phyloP scores from a whole-genome alignment of 73 alveolate species.

The Breviolum minutum region DNA sequence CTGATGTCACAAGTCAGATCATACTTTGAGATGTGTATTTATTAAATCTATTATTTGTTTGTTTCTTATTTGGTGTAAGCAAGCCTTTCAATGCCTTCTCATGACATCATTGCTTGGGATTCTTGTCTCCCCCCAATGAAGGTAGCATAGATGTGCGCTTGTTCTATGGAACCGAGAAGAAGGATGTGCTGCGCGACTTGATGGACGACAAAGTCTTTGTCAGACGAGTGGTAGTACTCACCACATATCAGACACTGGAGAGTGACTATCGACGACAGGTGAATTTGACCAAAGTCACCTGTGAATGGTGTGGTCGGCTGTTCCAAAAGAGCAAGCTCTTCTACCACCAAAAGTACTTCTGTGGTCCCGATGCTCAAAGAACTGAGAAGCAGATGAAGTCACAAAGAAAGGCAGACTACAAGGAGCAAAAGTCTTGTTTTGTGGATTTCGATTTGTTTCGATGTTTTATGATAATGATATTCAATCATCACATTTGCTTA shows the following conservation, averaged over 20 bases:
- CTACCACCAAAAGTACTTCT: conserved; percentile 63
- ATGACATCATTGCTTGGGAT: background rate
- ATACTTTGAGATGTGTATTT: background rate
- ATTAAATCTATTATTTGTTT: background rate
- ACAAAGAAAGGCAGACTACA: conserved; percentile 75
- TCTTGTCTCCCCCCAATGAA: background rate
- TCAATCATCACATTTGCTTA: too few relatives aligned
- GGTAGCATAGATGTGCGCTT: conserved; percentile 76
- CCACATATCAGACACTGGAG: conserved; percentile 88
- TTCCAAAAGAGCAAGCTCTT: conserved; percentile 46
- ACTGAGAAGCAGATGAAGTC: conserved; percentile 89
- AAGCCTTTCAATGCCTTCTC: background rate
- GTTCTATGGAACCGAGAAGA: conserved; percentile 63
- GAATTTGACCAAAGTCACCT: conserved; percentile 43
- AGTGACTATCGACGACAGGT: conserved; percentile 53
- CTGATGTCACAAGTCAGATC: too few relatives aligned
- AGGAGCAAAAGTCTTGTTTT: background rate
- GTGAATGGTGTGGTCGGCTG: conserved; percentile 89
- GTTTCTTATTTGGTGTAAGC: background rate
- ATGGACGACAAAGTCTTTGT: conserved; percentile 38
- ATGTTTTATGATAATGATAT: background rate
- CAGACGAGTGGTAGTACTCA: conserved; percentile 71
- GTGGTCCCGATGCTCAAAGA: conserved; percentile 87
- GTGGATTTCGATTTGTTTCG: background rate
- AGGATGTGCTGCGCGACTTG: conserved; percentile 45